Evolutionary conservation across 139 green algal genomes (phyloP).

Genomic region (Closterium sp.): DNA sequence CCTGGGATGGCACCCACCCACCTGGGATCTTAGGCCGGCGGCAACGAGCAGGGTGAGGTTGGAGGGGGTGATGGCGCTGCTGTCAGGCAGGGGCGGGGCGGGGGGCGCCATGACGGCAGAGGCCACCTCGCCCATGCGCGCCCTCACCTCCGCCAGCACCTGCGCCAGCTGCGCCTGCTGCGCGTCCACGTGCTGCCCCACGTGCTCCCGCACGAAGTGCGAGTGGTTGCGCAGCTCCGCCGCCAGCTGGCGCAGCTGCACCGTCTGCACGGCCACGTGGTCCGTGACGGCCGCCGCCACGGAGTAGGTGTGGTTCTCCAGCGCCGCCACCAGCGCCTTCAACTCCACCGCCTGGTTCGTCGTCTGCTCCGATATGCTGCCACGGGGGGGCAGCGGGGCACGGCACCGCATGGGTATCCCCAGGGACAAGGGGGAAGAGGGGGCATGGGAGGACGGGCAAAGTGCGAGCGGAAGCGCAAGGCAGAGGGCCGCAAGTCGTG

Average conservation of each 20-base stretch:
- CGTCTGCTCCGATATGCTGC: conserved; percentile 8
- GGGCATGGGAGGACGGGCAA: background rate
- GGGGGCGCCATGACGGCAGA: background rate
- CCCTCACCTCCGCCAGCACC: background rate
- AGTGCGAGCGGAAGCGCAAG: background rate
- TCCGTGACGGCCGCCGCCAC: background rate
- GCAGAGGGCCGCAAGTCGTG: too few relatives aligned
- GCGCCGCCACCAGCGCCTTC: conserved; percentile 1
- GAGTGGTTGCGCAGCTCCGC: conserved; percentile 1
- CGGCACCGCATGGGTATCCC: background rate
- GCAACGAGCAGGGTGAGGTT: conserved; percentile 1
- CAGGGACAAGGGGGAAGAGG: background rate
- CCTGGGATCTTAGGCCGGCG: background rate
- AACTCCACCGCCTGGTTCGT: background rate
- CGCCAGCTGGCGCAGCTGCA: background rate
- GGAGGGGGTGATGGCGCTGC: background rate
- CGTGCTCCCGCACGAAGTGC: background rate
- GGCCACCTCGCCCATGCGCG: background rate
- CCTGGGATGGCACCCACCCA: background rate
- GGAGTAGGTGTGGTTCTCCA: conserved; percentile 1
- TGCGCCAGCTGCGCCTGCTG: background rate
- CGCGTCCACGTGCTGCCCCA: background rate
- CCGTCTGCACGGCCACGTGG: background rate
- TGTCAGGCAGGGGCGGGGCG: background rate
- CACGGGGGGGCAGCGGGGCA: background rate